Conservation (phyloP, 306 rosid species). For the Myrica gale region DNA sequence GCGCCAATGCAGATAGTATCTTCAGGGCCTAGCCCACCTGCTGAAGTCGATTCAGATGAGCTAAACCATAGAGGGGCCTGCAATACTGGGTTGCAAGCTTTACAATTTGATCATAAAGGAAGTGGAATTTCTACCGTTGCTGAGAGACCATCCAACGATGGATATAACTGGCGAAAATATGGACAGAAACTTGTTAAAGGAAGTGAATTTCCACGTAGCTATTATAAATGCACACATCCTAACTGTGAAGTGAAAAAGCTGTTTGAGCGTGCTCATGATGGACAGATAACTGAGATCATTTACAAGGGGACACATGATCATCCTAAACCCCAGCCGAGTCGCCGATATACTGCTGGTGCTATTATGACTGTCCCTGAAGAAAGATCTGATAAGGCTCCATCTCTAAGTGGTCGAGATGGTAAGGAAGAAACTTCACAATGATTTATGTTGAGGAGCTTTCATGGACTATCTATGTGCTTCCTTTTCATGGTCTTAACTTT, state of each 20-base stretch:
- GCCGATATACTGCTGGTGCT: conserved; percentile 65
- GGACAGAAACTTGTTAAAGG: conserved; percentile 98
- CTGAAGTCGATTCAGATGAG: conserved; percentile 63
- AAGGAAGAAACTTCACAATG: conserved; percentile 29
- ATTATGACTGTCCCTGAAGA: conserved; percentile 62
- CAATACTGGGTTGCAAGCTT: conserved; percentile 48
- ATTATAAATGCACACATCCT: conserved; percentile 96
- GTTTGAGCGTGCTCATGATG: conserved; percentile 90
- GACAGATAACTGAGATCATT: conserved; percentile 90
- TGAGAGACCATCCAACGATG: conserved; percentile 73
- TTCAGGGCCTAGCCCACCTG: conserved; percentile 47
- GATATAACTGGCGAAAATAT: conserved; percentile 96
- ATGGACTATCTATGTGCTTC: conserved; percentile 13
- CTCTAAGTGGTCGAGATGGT: conserved; percentile 75
- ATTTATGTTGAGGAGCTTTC: conserved; percentile 5
- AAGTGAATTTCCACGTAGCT: conserved; percentile 97
- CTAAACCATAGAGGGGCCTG: conserved; percentile 50
- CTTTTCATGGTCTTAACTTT: conserved; percentile 22
- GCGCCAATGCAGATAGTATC: conserved; percentile 53
- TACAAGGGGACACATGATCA: conserved; percentile 97
- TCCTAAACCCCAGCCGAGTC: conserved; percentile 93
- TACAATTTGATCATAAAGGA: conserved; percentile 57
- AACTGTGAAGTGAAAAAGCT: conserved; percentile 97
- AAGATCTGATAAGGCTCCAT: conserved; percentile 59
- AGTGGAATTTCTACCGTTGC: conserved; percentile 48